These are phyloP conservation scores for Iberis pinnata DNA, from an alignment of 345 rosid genomes.

Conservation along the genomic window DNA sequence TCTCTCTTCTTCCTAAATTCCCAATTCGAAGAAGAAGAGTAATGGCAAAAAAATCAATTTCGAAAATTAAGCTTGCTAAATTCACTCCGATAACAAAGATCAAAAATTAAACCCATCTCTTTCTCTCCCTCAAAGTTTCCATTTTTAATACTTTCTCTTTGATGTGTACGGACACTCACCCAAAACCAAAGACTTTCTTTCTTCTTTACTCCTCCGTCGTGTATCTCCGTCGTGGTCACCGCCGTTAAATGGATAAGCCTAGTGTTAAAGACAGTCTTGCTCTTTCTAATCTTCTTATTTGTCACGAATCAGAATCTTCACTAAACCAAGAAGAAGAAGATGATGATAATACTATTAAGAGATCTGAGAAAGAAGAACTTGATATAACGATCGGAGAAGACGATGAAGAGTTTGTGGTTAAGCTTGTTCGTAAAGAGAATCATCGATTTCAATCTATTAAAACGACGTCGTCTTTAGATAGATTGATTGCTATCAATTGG, in stretches of 20 bases:
- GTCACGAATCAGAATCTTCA: constrained; percentile 46
- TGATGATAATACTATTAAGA: constrained; percentile 1
- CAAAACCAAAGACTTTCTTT: background rate
- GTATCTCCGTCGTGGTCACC: background rate
- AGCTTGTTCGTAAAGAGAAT: constrained; percentile 35
- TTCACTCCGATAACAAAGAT: constrained; percentile 22
- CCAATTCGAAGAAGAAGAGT: constrained; percentile 18
- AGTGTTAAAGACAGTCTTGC: constrained; percentile 22
- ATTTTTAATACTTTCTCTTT: too few relatives aligned
- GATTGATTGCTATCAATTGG: constrained; percentile 71
- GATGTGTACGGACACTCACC: constrained; percentile 23
- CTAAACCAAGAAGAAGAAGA: constrained; percentile 13
- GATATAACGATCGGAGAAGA: constrained; percentile 20
- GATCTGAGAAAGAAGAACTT: constrained; percentile 8
- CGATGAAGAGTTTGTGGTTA: constrained; percentile 41
- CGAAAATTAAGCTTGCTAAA: constrained; percentile 27
- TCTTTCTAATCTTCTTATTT: constrained; percentile 46
- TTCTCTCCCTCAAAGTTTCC: constrained; percentile 6
- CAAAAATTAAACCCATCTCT: constrained; percentile 20
- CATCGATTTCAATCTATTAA: constrained; percentile 15
- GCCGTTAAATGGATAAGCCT: constrained; percentile 36
- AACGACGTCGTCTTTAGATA: constrained; percentile 32
- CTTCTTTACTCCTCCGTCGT: constrained; percentile 12
- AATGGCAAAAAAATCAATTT: constrained; percentile 4
- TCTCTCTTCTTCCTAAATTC: background rate